Evolutionary conservation across 768 basidiomycete species (phyloP).

Genomic region (Trametes sanguinea): DNA sequence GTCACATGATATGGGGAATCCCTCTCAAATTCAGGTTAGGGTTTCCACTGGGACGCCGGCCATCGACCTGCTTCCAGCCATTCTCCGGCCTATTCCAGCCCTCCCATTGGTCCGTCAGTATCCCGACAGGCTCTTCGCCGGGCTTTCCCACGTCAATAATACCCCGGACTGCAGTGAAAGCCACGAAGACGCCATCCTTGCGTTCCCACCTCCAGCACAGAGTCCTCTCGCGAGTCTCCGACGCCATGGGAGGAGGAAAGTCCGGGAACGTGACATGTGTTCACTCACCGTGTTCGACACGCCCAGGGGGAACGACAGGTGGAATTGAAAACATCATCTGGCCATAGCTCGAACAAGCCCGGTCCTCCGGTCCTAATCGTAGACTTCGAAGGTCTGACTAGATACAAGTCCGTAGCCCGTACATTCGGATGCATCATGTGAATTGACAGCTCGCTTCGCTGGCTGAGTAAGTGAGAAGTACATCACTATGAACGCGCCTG

Average conservation of each 20-base stretch:
- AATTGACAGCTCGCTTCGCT: too few relatives aligned
- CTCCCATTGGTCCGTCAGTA: neutral
- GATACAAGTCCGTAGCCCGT: too few relatives aligned
- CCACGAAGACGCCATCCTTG: neutral
- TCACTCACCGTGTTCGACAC: too few relatives aligned
- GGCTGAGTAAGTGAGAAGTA: too few relatives aligned
- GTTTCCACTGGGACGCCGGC: neutral
- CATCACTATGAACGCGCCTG: too few relatives aligned
- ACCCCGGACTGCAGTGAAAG: conserved; percentile 3
- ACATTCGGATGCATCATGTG: too few relatives aligned
- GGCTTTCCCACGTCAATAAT: conserved; percentile 16
- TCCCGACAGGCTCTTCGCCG: neutral
- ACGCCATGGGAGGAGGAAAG: neutral
- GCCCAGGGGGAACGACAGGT: too few relatives aligned
- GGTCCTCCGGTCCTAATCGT: too few relatives aligned
- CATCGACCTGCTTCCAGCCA: neutral
- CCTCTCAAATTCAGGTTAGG: neutral
- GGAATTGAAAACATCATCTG: too few relatives aligned
- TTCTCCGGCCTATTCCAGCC: neutral
- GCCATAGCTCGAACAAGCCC: too few relatives aligned
- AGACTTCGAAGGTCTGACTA: too few relatives aligned
- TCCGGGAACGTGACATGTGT: neutral
- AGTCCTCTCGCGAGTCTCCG: neutral
- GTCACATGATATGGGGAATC: conserved; percentile 10
- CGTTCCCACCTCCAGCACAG: neutral